phyloP scores from a whole-genome alignment of 257 asterid species.

The Anisodus acutangulus region DNA sequence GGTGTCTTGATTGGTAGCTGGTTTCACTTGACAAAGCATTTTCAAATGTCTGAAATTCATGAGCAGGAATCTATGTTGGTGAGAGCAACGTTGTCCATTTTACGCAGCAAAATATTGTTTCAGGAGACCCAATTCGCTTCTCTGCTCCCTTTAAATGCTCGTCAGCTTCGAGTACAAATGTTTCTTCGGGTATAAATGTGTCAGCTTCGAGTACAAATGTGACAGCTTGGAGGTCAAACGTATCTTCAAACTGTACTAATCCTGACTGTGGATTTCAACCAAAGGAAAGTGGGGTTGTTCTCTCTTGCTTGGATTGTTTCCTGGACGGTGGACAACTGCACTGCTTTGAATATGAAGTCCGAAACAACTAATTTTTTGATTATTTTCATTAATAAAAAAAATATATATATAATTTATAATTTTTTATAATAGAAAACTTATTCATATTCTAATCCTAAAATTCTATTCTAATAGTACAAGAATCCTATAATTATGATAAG shows the following conservation, averaged over 20 bases:
- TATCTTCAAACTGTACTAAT: slow-evolving; percentile 16
- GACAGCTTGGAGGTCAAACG: slow-evolving; percentile 18
- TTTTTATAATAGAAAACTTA: too few relatives aligned
- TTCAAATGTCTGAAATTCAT: background rate
- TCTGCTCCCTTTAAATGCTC: background rate
- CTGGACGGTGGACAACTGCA: slow-evolving; percentile 36
- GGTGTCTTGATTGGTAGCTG: background rate
- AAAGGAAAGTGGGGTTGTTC: slow-evolving; percentile 39
- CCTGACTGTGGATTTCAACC: slow-evolving; percentile 40
- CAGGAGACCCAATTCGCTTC: background rate
- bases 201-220: background rate
- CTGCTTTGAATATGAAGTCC: slow-evolving; percentile 37
- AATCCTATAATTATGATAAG: too few relatives aligned
- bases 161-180: slow-evolving; percentile 16
- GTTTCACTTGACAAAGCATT: background rate
- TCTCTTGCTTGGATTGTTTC: slow-evolving; percentile 45
- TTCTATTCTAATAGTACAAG: too few relatives aligned
- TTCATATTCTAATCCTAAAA: too few relatives aligned
- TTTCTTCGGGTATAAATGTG: background rate
- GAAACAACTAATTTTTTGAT: too few relatives aligned
- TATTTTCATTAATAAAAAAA: too few relatives aligned
- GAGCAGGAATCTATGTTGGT: slow-evolving; percentile 43
- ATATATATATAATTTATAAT: too few relatives aligned
- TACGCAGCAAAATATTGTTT: slow-evolving; percentile 12
- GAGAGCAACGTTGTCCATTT: slow-evolving; percentile 38